Percentiles rank a stretch among this genome's conserved stretches.
These are phyloP conservation scores for Tricholoma matsutake DNA, from an alignment of 768 basidiomycete species.

Conservation along the genomic window DNA sequence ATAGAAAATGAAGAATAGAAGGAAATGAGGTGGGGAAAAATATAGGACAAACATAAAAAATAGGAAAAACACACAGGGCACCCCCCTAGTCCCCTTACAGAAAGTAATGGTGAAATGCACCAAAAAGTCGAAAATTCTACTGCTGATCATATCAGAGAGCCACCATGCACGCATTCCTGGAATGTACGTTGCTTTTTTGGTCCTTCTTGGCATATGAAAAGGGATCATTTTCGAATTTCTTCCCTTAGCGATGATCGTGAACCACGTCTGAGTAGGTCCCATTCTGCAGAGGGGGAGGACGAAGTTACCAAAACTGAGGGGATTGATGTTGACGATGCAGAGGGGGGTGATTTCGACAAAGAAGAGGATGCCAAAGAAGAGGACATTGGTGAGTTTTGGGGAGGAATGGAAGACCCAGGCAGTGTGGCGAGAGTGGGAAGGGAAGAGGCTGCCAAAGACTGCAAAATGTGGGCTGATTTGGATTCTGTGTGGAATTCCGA, in stretches of 20 bases:
- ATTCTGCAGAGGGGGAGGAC: background rate
- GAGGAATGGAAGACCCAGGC: background rate
- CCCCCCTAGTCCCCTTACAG: no score
- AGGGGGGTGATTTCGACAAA: background rate
- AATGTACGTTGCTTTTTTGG: background rate
- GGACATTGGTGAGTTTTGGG: no score
- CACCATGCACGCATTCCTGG: background rate
- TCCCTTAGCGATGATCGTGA: background rate
- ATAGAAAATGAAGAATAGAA: no score
- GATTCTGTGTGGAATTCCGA: background rate
- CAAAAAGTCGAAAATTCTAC: slow-evolving; percentile 10
- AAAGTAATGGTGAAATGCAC: slow-evolving; percentile 10
- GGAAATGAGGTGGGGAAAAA: no score
- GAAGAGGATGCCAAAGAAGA: no score
- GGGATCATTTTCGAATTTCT: background rate
- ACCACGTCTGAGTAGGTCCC: background rate
- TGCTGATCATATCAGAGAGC: slow-evolving; percentile 15
- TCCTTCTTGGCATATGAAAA: background rate
- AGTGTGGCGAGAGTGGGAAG: background rate
- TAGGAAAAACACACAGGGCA: no score
- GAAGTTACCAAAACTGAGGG: background rate
- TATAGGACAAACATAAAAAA: no score
- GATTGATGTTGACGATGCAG: background rate
- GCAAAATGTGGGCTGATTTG: background rate
- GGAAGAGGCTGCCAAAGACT: background rate